phyloP scores from a whole-genome alignment of 306 rosid species.

The Malus fusca region DNA sequence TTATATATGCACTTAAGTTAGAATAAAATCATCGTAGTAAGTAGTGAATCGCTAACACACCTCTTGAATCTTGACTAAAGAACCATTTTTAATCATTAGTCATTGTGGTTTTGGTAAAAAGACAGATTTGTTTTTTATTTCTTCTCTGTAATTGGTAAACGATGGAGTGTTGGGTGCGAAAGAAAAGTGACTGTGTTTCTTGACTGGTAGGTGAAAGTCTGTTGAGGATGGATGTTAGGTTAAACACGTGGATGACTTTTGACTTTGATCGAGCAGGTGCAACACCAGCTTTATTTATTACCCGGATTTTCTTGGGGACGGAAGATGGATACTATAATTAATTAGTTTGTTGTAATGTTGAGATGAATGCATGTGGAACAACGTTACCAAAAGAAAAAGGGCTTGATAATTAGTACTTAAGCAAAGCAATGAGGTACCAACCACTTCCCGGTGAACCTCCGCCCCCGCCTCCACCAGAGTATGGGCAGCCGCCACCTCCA shows the following conservation, averaged over 20 bases:
- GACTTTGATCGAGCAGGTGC: background rate
- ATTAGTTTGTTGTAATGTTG: background rate
- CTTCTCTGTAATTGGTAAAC: background rate
- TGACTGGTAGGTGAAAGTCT: background rate
- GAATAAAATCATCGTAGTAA: too few species aligned
- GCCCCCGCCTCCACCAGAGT: background rate
- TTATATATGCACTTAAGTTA: too few species aligned
- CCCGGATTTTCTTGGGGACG: background rate
- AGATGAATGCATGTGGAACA: background rate
- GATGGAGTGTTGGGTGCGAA: background rate
- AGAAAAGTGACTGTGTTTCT: background rate
- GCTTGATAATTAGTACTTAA: background rate
- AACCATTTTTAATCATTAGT: background rate
- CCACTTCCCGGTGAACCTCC: slow-evolving; percentile 10
- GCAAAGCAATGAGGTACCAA: background rate
- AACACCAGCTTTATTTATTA: background rate
- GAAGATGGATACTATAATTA: background rate
- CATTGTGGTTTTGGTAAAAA: background rate
- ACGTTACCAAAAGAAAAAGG: background rate
- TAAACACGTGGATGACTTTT: background rate
- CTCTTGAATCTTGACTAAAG: too few species aligned
- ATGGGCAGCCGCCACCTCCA: background rate
- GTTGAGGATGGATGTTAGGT: background rate
- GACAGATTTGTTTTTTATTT: background rate
- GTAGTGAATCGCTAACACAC: background rate